Conservation (phyloP, 805 yeast genomes). For the Jamesozyma hellenica region DNA sequence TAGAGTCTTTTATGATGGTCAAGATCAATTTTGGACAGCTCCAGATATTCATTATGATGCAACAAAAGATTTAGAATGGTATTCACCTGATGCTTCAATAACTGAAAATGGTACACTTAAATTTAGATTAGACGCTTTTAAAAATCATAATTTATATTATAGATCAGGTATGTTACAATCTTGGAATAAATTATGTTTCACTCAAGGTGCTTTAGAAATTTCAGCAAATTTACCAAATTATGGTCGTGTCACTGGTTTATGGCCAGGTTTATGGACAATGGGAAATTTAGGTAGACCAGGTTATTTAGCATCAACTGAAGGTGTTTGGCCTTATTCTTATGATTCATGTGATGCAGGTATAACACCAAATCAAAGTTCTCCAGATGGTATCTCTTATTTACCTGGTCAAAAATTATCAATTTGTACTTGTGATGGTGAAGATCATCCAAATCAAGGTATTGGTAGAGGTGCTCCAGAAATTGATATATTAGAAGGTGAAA, state of each 20-base stretch:
- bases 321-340: conserved; percentile 92
- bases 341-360: conserved; percentile 87
- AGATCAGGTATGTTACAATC: conserved; percentile 87
- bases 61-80: conserved; percentile 88
- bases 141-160: conserved; percentile 69
- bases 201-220: conserved; percentile 72
- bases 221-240: conserved; percentile 71
- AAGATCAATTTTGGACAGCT: conserved; percentile 86
- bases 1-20: conserved; percentile 80
- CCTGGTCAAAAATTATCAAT: conserved; percentile 72
- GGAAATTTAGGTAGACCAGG: conserved; percentile 94
- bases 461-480: conserved; percentile 97
- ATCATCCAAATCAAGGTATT: conserved; percentile 76
- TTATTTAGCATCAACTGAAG: conserved; percentile 75
- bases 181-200: conserved; percentile 86
- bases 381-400: conserved; percentile 78
- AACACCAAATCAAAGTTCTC: conserved; percentile 83
- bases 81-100: conserved; percentile 79
- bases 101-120: conserved; percentile 65
- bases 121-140: conserved; percentile 69
- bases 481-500: conserved; percentile 82
- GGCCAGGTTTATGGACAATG: conserved; percentile 97
- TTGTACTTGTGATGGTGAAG: conserved; percentile 75
- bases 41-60: conserved; percentile 79
- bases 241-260: conserved; percentile 70